Conservation (phyloP, 352 stramenopile genomes). For the Pythium plurisporium region DNA sequence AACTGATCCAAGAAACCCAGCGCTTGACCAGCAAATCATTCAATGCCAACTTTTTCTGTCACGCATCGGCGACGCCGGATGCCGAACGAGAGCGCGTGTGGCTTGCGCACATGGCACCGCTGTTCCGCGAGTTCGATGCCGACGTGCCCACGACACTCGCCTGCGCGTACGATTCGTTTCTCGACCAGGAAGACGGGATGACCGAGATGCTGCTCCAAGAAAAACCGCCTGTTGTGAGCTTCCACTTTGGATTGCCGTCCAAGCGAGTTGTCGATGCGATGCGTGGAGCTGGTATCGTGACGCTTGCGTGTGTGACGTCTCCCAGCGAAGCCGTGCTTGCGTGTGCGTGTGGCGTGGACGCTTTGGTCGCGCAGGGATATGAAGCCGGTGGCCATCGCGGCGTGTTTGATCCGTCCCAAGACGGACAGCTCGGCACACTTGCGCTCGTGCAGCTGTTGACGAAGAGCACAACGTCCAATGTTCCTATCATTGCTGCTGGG, state of each 20-base stretch:
- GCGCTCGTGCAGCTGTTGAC: constrained; percentile 46
- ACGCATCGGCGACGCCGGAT: constrained; percentile 16
- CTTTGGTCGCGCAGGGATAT: constrained; percentile 48
- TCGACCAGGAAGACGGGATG: constrained; percentile 31
- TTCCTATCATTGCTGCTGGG: constrained; percentile 53
- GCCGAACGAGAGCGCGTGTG: constrained; percentile 23
- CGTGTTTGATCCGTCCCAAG: constrained; percentile 34
- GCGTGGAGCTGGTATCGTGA: constrained; percentile 35
- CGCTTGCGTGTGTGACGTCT: constrained; percentile 43
- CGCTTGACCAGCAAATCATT: constrained; percentile 31
- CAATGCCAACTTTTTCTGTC: constrained; percentile 68
- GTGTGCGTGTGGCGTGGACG: constrained; percentile 28
- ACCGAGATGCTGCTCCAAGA: constrained; percentile 42
- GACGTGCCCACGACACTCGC: constrained; percentile 15
- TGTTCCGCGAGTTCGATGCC: constrained; percentile 33
- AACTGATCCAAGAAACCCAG: constrained; percentile 27
- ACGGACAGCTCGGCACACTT: constrained; percentile 32
- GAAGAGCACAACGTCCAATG: constrained; percentile 13
- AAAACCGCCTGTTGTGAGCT: constrained; percentile 54
- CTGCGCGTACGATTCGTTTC: constrained; percentile 22
- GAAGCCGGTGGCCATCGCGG: constrained; percentile 57
- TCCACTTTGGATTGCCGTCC: constrained; percentile 54
- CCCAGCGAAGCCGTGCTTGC: constrained; percentile 29
- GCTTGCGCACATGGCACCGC: constrained; percentile 31
- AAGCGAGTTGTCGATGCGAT: constrained; percentile 26